These are phyloP conservation scores for Dittrichia graveolens DNA, from an alignment of 129 eudicot genomes.

Conservation along the genomic window DNA sequence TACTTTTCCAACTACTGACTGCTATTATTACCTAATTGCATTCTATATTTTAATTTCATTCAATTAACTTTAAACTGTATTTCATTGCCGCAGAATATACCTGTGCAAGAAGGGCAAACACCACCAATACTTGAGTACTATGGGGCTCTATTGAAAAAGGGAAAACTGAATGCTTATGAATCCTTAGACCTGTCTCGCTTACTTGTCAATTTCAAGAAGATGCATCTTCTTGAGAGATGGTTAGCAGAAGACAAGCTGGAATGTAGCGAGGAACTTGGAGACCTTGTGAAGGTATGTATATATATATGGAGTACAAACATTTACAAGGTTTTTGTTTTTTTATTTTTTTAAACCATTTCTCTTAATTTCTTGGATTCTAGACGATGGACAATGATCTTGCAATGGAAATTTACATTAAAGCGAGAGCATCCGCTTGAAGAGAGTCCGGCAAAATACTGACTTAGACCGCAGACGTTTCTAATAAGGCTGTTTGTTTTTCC, in stretches of 20 bases:
- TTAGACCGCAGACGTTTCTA: no score
- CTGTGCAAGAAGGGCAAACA: slow-evolving; percentile 99
- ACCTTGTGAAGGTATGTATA: slow-evolving; percentile 98
- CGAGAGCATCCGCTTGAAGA: slow-evolving; percentile 97
- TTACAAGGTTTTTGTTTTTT: background rate
- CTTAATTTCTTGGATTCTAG: slow-evolving; percentile 36
- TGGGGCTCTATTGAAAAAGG: slow-evolving; percentile 89
- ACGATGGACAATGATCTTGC: slow-evolving; percentile 99
- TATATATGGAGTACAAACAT: background rate
- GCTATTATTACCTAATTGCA: background rate
- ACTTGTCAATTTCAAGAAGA: slow-evolving; percentile 94
- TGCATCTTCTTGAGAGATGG: slow-evolving; percentile 94
- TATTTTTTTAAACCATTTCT: no score
- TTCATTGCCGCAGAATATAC: slow-evolving; percentile 71
- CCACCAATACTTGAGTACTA: slow-evolving; percentile 96
- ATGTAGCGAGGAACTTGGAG: slow-evolving; percentile 99
- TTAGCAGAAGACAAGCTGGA: slow-evolving; percentile 98
- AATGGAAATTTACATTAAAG: slow-evolving; percentile 89
- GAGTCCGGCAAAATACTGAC: slow-evolving; percentile 95
- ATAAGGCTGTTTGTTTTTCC: no score
- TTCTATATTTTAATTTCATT: no score
- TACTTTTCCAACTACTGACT: background rate
- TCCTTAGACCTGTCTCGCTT: slow-evolving; percentile 95
- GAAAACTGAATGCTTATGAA: slow-evolving; percentile 94
- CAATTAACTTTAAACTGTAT: background rate